These are phyloP conservation scores for Claviceps purpurea DNA, from an alignment of 2,329 filamentous ascomycete genomes.

Conservation along the genomic window DNA sequence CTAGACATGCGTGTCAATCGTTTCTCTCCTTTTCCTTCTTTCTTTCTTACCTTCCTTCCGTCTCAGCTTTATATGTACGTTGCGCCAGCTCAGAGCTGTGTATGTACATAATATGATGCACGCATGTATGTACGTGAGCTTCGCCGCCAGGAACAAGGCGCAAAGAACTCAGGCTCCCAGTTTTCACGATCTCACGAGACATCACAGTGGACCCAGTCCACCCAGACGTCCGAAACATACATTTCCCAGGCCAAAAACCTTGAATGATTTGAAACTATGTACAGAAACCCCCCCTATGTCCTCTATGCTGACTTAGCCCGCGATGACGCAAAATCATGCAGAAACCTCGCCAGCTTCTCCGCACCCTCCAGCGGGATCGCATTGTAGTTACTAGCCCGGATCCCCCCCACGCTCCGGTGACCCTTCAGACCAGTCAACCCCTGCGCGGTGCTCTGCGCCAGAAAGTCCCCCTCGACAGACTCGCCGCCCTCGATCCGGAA, in stretches of 20 bases:
- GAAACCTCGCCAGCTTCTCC: slow-evolving; percentile 4
- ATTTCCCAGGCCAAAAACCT: no score
- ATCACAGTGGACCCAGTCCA: no score
- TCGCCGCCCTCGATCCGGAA: slow-evolving; percentile 59
- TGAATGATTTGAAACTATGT: no score
- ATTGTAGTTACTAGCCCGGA: slow-evolving; percentile 6
- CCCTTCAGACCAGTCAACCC: slow-evolving; percentile 75
- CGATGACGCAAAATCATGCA: neutral
- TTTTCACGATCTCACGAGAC: no score
- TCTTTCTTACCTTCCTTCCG: neutral
- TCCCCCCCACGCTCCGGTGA: slow-evolving; percentile 70
- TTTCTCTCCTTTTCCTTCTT: neutral
- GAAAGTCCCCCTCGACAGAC: slow-evolving; percentile 67
- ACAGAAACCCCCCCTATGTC: no score
- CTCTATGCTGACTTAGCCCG: neutral
- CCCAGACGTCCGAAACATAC: no score
- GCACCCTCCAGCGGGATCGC: slow-evolving; percentile 2
- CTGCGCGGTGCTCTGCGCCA: slow-evolving; percentile 54
- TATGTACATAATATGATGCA: no score
- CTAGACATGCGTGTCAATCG: no score
- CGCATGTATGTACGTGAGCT: no score
- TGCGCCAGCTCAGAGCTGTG: no score
- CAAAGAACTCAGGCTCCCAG: no score
- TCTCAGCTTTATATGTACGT: neutral
- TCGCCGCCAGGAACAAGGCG: no score